A percentile compares a stretch with the other conserved stretches of the same genome.
These are phyloP conservation scores for Cercospora sp. DNA, from an alignment of 2,329 filamentous ascomycete species.

Conservation along the genomic window DNA sequence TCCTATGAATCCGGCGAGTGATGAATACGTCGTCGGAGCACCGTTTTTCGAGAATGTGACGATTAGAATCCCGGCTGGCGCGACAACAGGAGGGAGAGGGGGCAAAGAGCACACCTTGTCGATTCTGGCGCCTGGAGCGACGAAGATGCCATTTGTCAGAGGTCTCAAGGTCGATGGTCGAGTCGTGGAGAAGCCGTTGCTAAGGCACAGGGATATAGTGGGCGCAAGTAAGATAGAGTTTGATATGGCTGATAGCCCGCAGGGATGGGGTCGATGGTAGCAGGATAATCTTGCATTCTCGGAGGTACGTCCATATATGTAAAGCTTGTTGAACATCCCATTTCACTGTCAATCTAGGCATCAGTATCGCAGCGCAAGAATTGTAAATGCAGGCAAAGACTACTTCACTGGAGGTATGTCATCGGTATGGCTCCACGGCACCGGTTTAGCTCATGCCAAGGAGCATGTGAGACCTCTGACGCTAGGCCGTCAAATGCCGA, in stretches of 20 bases:
- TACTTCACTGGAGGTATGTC: not conserved
- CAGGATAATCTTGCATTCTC: not conserved
- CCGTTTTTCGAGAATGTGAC: conserved; percentile 51
- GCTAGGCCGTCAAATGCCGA: not conserved
- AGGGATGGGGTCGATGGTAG: conserved; percentile 35
- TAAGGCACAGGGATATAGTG: conserved; percentile 48
- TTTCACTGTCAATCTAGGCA: not conserved
- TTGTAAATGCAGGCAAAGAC: not conserved
- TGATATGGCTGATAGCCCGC: conserved; percentile 49
- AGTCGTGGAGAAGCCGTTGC: conserved; percentile 38
- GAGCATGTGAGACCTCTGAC: not conserved
- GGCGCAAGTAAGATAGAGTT: conserved; percentile 45
- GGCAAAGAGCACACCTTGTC: conserved; percentile 37
- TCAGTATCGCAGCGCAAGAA: not conserved
- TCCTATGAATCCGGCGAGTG: conserved; percentile 49
- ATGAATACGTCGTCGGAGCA: conserved; percentile 50
- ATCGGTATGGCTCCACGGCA: not conserved
- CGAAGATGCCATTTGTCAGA: conserved; percentile 46
- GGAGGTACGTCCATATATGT: not conserved
- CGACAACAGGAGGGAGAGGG: conserved; percentile 34
- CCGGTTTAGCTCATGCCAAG: not conserved
- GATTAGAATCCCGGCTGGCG: conserved; percentile 43
- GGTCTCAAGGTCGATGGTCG: conserved; percentile 47
- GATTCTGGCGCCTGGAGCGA: conserved; percentile 47
- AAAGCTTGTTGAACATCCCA: too few species aligned